Percentiles rank a stretch among this genome's conserved stretches.
These are phyloP conservation scores for Cryptosporidium xiaoi DNA, from an alignment of 169 alveolate genomes.

Conservation along the genomic window DNA sequence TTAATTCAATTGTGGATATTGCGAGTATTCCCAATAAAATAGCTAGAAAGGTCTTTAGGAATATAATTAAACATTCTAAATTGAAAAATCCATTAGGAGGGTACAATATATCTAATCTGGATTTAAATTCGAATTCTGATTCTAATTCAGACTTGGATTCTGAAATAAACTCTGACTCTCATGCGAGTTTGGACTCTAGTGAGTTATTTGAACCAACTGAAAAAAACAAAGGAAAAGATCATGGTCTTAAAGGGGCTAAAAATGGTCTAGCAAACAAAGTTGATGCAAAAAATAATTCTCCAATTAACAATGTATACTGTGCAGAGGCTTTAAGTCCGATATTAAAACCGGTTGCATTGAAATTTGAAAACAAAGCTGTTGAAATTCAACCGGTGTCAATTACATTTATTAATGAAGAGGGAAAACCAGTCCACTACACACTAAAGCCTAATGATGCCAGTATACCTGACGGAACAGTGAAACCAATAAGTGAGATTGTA, in stretches of 20 bases:
- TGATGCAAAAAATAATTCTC: not conserved
- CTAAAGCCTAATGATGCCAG: constrained; percentile 25
- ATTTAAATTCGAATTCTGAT: not conserved
- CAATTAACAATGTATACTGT: constrained; percentile 18
- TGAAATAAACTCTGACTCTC: not conserved
- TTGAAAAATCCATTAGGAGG: not conserved
- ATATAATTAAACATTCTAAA: constrained; percentile 5
- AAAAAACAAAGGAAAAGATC: not conserved
- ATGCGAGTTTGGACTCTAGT: not conserved
- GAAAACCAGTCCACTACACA: constrained; percentile 47
- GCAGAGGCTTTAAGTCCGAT: constrained; percentile 47
- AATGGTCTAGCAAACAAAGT: not conserved
- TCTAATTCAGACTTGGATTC: not conserved
- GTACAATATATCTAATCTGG: not conserved
- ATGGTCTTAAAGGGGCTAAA: not conserved
- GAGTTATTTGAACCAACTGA: not conserved
- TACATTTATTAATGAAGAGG: constrained; percentile 54
- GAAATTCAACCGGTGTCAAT: constrained; percentile 66
- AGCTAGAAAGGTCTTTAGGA: not conserved
- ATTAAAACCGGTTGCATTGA: constrained; percentile 44
- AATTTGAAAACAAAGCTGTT: not conserved
- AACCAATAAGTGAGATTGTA: constrained; percentile 28
- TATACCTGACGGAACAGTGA: constrained; percentile 41
- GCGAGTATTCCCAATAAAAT: constrained; percentile 13
- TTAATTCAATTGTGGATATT: not conserved